These are phyloP conservation scores for Botrytis pseudocinerea DNA, from an alignment of 2,329 filamentous ascomycete species.

Conservation along the genomic window DNA sequence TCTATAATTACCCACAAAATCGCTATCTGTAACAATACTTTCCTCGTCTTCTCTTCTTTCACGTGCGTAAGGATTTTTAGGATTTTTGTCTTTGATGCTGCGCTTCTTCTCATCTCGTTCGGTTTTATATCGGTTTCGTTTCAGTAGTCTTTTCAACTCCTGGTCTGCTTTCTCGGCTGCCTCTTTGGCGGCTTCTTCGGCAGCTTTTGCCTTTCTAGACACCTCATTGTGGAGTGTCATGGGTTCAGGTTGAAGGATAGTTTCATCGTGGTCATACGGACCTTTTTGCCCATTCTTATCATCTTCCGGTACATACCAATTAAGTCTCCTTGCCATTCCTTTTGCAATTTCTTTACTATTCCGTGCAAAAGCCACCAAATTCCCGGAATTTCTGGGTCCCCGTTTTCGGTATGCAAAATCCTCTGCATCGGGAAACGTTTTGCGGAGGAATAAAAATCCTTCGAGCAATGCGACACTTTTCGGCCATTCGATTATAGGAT, in stretches of 20 bases:
- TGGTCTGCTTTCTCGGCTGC: background rate
- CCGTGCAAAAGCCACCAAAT: background rate
- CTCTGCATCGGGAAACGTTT: background rate
- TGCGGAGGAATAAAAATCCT: background rate
- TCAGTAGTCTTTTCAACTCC: background rate
- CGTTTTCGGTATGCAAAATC: background rate
- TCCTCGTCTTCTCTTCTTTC: slow-evolving; percentile 6
- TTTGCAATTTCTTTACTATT: too few species aligned
- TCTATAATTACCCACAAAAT: background rate
- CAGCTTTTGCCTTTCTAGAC: background rate
- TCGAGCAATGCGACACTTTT: background rate
- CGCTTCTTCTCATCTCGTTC: background rate
- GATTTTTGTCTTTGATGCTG: background rate
- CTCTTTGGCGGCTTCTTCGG: background rate
- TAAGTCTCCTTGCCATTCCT: too few species aligned
- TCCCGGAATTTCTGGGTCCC: background rate
- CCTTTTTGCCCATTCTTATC: background rate
- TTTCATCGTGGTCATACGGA: background rate
- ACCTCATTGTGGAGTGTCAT: background rate
- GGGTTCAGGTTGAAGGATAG: background rate
- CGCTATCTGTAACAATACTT: slow-evolving; percentile 4
- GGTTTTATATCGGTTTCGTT: background rate
- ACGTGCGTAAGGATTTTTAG: background rate
- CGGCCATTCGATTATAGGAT: background rate
- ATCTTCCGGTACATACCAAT: background rate